Conservation (phyloP, 164 flowering plant genomes). For the Aristolochia contorta region DNA sequence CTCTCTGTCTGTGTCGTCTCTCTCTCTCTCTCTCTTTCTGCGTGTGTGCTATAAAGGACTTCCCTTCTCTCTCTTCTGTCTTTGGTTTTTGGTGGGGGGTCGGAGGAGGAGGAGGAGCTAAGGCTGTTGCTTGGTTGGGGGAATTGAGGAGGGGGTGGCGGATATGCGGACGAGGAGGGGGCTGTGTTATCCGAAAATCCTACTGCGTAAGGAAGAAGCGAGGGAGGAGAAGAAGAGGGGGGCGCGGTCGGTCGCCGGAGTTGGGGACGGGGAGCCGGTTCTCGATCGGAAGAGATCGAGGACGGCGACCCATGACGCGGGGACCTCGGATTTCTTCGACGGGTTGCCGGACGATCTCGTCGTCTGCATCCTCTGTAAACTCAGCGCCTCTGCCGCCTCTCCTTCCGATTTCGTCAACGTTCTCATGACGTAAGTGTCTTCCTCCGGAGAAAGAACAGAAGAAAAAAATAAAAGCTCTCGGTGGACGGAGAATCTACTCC, state of each 20-base stretch:
- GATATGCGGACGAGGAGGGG: conserved; percentile 2
- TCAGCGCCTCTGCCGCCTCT: conserved; percentile 38
- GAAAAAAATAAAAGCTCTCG: background rate
- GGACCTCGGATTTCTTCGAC: conserved; percentile 39
- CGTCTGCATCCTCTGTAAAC: conserved; percentile 42
- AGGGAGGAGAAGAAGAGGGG: conserved; percentile 13
- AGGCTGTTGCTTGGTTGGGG: too few species aligned
- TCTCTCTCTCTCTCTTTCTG: too few species aligned
- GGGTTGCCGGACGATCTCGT: conserved; percentile 65
- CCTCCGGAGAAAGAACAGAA: background rate
- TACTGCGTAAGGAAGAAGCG: background rate
- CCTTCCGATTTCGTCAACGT: conserved; percentile 51
- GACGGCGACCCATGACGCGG: conserved; percentile 6
- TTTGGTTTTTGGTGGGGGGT: too few species aligned
- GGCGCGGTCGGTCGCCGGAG: background rate
- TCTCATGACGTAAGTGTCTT: conserved; percentile 40
- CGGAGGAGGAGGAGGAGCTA: too few species aligned
- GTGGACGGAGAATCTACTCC: background rate
- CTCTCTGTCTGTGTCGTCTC: too few species aligned
- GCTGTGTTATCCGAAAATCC: background rate
- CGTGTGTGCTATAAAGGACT: background rate
- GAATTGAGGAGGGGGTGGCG: too few species aligned
- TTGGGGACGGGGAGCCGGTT: conserved; percentile 2
- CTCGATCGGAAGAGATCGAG: conserved; percentile 20
- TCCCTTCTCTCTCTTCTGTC: background rate